phyloP scores from a whole-genome alignment of 1,284 basidiomycete genomes.

The Sanghuangporus baumii region DNA sequence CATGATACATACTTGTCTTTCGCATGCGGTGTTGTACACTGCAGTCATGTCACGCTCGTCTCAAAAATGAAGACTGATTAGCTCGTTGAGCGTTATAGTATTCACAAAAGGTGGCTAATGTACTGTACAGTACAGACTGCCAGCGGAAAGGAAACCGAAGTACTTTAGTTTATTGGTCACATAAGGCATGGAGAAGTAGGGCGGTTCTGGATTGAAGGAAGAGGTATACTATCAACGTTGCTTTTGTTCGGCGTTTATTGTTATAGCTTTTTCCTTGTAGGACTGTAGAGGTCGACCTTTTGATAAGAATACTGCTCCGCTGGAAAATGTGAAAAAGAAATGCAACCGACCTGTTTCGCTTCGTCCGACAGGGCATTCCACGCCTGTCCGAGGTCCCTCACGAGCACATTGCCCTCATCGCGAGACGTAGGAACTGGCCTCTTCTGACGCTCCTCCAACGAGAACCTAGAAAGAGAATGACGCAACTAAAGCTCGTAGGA shows the following conservation, averaged over 20 bases:
- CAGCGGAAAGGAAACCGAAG: neutral
- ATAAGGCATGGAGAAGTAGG: neutral
- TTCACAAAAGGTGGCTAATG: neutral
- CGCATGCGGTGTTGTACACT: neutral
- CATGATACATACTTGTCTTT: neutral
- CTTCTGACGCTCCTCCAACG: neutral
- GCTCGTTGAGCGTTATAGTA: neutral
- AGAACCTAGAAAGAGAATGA: neutral
- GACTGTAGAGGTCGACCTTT: neutral
- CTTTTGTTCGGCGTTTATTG: neutral
- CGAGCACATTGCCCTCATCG: neutral
- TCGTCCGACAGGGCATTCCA: slow-evolving; percentile 4
- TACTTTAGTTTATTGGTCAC: neutral
- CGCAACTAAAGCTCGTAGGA: neutral
- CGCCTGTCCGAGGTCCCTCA: neutral
- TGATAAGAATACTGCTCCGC: neutral
- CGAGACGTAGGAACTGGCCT: too few relatives aligned
- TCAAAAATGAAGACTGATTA: neutral
- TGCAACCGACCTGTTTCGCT: neutral
- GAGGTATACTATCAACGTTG: neutral
- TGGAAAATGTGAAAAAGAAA: neutral
- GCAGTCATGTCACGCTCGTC: neutral
- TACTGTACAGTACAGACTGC: neutral
- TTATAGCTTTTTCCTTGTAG: neutral
- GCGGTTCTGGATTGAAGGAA: neutral